Conservation (phyloP, 2,329 filamentous ascomycete species). For the Fusarium sp. region DNA sequence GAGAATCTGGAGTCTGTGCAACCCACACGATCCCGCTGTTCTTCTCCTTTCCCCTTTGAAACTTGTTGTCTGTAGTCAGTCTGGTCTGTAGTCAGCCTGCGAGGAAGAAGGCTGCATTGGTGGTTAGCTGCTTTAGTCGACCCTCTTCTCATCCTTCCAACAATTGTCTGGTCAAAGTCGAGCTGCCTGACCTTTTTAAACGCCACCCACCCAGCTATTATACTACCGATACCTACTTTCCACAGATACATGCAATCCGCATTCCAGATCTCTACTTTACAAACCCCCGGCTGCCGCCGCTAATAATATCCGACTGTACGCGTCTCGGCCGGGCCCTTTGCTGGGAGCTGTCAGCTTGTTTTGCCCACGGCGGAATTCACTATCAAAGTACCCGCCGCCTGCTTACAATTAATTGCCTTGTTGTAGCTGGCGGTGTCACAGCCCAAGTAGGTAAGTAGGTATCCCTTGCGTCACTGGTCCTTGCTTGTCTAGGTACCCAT, state of each 20-base stretch:
- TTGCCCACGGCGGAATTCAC: slow-evolving; percentile 9
- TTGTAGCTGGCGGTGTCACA: slow-evolving; percentile 9
- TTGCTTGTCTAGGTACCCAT: not conserved
- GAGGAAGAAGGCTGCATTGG: not conserved
- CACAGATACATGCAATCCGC: not conserved
- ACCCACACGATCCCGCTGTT: slow-evolving; percentile 34
- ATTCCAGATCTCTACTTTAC: slow-evolving; percentile 23
- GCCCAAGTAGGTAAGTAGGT: not conserved
- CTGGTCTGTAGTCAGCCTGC: not conserved
- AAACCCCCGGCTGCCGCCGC: slow-evolving; percentile 32
- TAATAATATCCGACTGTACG: slow-evolving; percentile 9
- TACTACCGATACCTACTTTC: not conserved
- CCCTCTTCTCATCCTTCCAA: not conserved
- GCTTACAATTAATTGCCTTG: slow-evolving; percentile 19
- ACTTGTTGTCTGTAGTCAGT: too few species aligned
- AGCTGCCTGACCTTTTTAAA: not conserved
- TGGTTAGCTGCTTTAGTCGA: not conserved
- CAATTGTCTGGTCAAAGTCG: not conserved
- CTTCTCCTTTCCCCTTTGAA: slow-evolving; percentile 12
- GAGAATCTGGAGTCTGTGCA: slow-evolving; percentile 36
- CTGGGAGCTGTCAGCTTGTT: slow-evolving; percentile 9
- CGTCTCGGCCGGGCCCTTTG: slow-evolving; percentile 23
- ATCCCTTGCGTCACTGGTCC: not conserved
- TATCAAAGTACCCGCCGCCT: slow-evolving; percentile 14
- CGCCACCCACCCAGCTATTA: not conserved